Base-by-base conservation (phyloP, 192 early-diverging fungal genomes). In the Backusella macrospora region DNA sequence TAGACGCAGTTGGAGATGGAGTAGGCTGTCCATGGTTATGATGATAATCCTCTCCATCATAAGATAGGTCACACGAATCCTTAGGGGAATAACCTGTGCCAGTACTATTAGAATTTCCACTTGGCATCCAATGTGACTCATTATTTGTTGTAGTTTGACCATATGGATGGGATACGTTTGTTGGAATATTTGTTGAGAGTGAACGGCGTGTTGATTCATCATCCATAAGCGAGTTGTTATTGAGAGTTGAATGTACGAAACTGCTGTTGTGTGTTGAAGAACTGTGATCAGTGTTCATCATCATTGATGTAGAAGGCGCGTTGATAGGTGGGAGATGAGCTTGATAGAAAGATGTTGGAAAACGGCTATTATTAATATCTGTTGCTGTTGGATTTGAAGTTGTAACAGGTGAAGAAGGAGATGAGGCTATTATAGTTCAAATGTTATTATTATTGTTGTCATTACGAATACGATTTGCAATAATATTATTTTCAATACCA, bases 321-420 rank as follows among this genome's bases (percentile, higher is more conserved):
- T 69, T 69, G 42, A 69, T 69, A 26, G 67, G 67, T 69, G 67
- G 67, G 14, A 69, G 67, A 4, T 69, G 67, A 23, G 52, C 26
- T 59, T 59, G 52, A 6, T 59, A 59, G 26, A 59, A 21, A 59
- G 52, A 59, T 23, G 52, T 12, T 23, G 52, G n/a, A 59, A 59
- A 59, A 2, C 52, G 52, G 26, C 26, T 59, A 12, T 26, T 59
- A 23, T 59, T 59, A 5, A 59, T 59, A 12, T 59, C 52, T 59
- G 52, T 26, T 26, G 52, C 4, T 26, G 47, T 18, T 18, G 52
- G 8, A 59, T 59, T 59, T 59, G 52, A 13, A 59, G 21, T 59
- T 59, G 52, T 59, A 26, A 26, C 52, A 59, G 52, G 52, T 23
- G 52, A 59, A 10, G 52, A 59, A 59, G 52, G 21, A 59, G 52